Conservation (phyloP, 768 basidiomycete genomes). For the Galerina marginata region DNA sequence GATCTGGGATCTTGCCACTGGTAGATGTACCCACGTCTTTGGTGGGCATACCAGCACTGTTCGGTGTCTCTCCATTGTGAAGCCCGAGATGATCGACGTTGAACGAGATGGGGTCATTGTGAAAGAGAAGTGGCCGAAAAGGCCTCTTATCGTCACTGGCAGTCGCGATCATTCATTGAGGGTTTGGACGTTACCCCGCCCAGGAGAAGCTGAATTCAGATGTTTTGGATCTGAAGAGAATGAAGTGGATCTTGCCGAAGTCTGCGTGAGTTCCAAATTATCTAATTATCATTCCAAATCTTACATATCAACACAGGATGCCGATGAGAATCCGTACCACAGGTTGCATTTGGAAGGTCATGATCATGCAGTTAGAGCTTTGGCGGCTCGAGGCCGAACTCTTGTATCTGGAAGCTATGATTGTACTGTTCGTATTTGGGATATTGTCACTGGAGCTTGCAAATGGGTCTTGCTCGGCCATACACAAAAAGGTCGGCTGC, state of each 20-base stretch:
- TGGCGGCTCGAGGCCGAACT: slow-evolving; percentile 89
- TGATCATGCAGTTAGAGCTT: slow-evolving; percentile 87
- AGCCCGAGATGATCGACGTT: slow-evolving; percentile 85
- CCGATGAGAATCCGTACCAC: slow-evolving; percentile 86
- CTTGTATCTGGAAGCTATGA: slow-evolving; percentile 97
- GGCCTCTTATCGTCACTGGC: slow-evolving; percentile 76
- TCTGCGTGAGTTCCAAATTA: slow-evolving; percentile 35
- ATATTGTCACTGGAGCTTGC: slow-evolving; percentile 82
- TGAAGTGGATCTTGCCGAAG: slow-evolving; percentile 59
- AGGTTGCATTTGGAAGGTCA: slow-evolving; percentile 86
- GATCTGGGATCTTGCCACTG: slow-evolving; percentile 85
- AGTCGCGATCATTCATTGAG: slow-evolving; percentile 72
- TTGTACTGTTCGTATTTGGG: slow-evolving; percentile 94
- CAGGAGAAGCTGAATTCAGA: slow-evolving; percentile 77
- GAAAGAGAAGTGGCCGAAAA: slow-evolving; percentile 73
- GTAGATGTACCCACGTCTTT: slow-evolving; percentile 90
- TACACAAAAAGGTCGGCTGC: slow-evolving; percentile 80
- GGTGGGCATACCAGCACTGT: slow-evolving; percentile 97
- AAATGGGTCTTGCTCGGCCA: slow-evolving; percentile 86
- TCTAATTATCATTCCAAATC: slow-evolving; percentile 1
- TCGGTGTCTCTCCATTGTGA: slow-evolving; percentile 93
- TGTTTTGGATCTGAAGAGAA: slow-evolving; percentile 67
- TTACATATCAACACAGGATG: slow-evolving; percentile 42
- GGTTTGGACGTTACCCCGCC: slow-evolving; percentile 60
- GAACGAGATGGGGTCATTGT: slow-evolving; percentile 67